These are phyloP conservation scores for Clavispora fructus DNA, from an alignment of 805 yeast genomes.

Conservation along the genomic window DNA sequence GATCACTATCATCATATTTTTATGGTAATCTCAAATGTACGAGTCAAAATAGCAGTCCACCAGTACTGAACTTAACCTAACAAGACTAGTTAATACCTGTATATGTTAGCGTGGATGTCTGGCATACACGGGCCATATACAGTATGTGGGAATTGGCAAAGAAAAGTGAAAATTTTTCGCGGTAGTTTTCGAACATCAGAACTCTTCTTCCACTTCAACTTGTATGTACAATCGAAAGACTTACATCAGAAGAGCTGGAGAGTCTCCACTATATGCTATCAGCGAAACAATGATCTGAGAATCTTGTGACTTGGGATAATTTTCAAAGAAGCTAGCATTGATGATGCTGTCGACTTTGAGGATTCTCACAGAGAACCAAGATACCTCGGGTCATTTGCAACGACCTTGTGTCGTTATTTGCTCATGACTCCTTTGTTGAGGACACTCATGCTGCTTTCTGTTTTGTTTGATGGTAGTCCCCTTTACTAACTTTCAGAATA, in stretches of 20 bases:
- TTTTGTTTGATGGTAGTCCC: slow-evolving; percentile 14
- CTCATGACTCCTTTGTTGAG: slow-evolving; percentile 15
- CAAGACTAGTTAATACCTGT: neutral
- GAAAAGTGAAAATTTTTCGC: neutral
- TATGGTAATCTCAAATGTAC: no score
- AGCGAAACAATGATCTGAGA: slow-evolving; percentile 16
- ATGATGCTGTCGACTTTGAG: neutral
- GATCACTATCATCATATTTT: no score
- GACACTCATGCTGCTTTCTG: slow-evolving; percentile 21
- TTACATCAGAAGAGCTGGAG: slow-evolving; percentile 1
- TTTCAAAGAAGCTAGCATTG: neutral
- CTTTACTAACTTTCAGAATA: slow-evolving; percentile 13
- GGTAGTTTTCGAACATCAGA: neutral
- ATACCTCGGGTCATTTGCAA: slow-evolving; percentile 7
- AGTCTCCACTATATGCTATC: slow-evolving; percentile 8
- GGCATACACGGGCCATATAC: neutral
- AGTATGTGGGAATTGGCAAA: neutral
- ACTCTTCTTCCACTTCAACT: neutral
- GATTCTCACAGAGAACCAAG: slow-evolving; percentile 5
- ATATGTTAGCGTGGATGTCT: neutral
- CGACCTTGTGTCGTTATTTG: slow-evolving; percentile 3
- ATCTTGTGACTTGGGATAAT: slow-evolving; percentile 9
- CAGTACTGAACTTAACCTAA: no score
- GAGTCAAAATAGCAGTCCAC: no score
- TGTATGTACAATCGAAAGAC: neutral